These are phyloP conservation scores for Inosperma sp. DNA, from an alignment of 768 basidiomycete species.

Conservation along the genomic window DNA sequence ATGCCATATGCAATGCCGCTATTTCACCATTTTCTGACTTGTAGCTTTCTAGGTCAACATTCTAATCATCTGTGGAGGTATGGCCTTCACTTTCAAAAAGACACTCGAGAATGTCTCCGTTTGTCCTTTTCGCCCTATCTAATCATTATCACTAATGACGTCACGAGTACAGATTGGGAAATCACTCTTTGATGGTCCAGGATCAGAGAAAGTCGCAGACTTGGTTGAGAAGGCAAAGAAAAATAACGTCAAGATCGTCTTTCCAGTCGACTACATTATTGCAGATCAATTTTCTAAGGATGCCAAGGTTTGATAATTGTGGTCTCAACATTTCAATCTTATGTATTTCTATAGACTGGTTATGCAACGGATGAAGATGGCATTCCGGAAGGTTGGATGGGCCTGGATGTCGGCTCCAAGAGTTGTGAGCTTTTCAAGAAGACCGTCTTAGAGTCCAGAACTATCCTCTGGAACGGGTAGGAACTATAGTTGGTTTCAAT, in stretches of 20 bases:
- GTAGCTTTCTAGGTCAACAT: slow-evolving; percentile 67
- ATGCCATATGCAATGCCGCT: slow-evolving; percentile 9
- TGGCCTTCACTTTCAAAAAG: slow-evolving; percentile 99
- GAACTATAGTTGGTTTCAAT: slow-evolving; percentile 15
- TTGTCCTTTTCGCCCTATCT: slow-evolving; percentile 19
- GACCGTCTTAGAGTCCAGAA: slow-evolving; percentile 85
- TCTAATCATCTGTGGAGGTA: slow-evolving; percentile 94
- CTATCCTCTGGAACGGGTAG: slow-evolving; percentile 95
- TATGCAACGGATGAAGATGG: slow-evolving; percentile 76
- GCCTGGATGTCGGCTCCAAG: slow-evolving; percentile 87
- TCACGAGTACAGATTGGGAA: slow-evolving; percentile 69
- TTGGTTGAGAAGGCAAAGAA: slow-evolving; percentile 90
- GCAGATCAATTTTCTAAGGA: slow-evolving; percentile 95
- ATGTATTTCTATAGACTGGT: slow-evolving; percentile 46
- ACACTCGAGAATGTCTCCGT: slow-evolving; percentile 75
- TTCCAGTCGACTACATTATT: slow-evolving; percentile 92
- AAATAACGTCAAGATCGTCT: slow-evolving; percentile 90
- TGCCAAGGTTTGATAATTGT: slow-evolving; percentile 55
- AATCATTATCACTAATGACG: slow-evolving; percentile 17
- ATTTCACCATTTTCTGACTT: not conserved
- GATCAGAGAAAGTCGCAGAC: slow-evolving; percentile 76
- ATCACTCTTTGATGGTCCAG: slow-evolving; percentile 88
- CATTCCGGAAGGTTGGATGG: slow-evolving; percentile 92
- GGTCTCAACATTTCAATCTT: not conserved
- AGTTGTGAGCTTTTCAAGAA: slow-evolving; percentile 73